phyloP scores from a whole-genome alignment of 345 rosid species.

The Triadica sebifera region DNA sequence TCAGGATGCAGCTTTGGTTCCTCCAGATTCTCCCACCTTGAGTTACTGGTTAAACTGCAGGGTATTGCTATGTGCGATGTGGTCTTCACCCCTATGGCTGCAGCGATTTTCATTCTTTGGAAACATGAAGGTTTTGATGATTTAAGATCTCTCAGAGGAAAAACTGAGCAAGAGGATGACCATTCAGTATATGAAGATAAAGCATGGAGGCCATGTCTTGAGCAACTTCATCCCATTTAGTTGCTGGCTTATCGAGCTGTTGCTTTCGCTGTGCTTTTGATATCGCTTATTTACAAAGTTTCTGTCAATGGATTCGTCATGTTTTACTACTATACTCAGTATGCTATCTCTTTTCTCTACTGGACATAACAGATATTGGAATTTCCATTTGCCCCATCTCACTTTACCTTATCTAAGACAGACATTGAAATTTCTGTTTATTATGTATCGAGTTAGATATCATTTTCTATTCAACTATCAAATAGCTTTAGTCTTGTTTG shows the following conservation, averaged over 20 bases:
- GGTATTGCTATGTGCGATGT: slow-evolving; percentile 57
- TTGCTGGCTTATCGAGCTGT: slow-evolving; percentile 48
- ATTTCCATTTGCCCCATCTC: not conserved
- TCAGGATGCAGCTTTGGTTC: slow-evolving; percentile 35
- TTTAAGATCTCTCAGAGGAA: slow-evolving; percentile 27
- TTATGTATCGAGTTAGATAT: no score
- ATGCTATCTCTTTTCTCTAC: slow-evolving; percentile 24
- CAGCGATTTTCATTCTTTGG: slow-evolving; percentile 42
- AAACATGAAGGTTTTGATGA: slow-evolving; percentile 42
- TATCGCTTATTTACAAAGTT: slow-evolving; percentile 32
- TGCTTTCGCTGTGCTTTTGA: slow-evolving; percentile 53
- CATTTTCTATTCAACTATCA: not conserved
- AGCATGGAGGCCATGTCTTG: slow-evolving; percentile 62
- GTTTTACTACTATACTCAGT: slow-evolving; percentile 61
- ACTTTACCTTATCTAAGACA: not conserved
- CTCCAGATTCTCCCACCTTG: slow-evolving; percentile 34
- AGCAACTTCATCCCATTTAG: slow-evolving; percentile 58
- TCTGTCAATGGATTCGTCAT: slow-evolving; percentile 37
- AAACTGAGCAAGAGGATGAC: slow-evolving; percentile 20
- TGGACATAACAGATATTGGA: not conserved
- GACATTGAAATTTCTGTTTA: not conserved
- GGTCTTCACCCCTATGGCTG: slow-evolving; percentile 41
- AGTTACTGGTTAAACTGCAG: slow-evolving; percentile 76
- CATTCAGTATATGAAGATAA: slow-evolving; percentile 33
- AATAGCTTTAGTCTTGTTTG: not conserved